Percentiles rank a stretch among this genome's conserved stretches.
These are phyloP conservation scores for Tulasnella sp. DNA, from an alignment of 768 basidiomycete species.

Conservation along the genomic window DNA sequence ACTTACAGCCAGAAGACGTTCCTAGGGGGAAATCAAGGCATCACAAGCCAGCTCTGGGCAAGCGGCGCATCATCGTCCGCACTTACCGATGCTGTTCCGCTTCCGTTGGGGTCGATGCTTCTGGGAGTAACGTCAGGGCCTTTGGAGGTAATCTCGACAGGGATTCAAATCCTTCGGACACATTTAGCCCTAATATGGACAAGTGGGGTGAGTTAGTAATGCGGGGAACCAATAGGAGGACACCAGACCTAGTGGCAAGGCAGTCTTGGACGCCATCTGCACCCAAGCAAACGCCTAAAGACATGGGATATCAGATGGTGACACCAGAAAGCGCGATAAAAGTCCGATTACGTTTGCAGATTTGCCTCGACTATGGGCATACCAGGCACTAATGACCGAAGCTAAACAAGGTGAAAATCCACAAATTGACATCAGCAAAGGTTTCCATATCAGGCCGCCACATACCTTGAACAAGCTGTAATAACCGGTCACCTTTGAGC, in stretches of 20 bases:
- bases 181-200: neutral
- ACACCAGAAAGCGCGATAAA: too few species aligned
- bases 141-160: constrained; percentile 1
- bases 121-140: neutral
- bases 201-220: neutral
- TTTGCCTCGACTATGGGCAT: neutral
- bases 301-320: neutral
- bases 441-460: neutral
- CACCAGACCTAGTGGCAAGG: neutral
- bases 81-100: neutral
- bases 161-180: neutral
- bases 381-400: constrained; percentile 2
- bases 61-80: neutral
- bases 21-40: neutral
- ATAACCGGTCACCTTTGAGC: neutral
- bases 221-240: neutral
- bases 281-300: neutral
- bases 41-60: neutral
- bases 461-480: constrained; percentile 8
- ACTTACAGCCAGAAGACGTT: constrained; percentile 13
- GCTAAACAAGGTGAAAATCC: neutral
- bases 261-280: neutral
- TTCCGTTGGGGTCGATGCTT: neutral
- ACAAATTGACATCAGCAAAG: neutral
- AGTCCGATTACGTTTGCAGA: neutral